Evolutionary conservation across 208 protist species (phyloP).

Genomic region (Leishmania aethiopica): DNA sequence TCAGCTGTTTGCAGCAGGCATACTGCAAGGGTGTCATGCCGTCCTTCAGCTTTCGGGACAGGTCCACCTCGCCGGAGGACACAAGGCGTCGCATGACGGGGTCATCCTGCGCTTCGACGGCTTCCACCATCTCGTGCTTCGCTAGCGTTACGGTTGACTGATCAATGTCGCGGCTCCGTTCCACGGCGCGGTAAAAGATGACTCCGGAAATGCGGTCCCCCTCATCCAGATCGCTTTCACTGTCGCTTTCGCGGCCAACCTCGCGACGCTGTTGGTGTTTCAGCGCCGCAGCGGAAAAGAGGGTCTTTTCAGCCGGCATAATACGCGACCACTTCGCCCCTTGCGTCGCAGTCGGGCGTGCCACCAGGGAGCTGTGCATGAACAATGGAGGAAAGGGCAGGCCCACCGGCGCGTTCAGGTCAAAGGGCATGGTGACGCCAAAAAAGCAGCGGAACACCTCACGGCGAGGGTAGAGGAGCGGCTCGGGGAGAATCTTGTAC

Average conservation of each 20-base stretch:
- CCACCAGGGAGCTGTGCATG: constrained; percentile 72
- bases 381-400: constrained; percentile 81
- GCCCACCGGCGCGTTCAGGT: constrained; percentile 57
- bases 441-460: constrained; percentile 88
- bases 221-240: constrained; percentile 86
- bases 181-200: constrained; percentile 80
- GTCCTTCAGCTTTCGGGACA: constrained; percentile 46
- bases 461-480: constrained; percentile 75
- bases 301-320: constrained; percentile 53
- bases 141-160: constrained; percentile 54
- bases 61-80: constrained; percentile 50
- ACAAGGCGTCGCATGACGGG: constrained; percentile 51
- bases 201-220: constrained; percentile 66
- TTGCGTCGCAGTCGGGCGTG: constrained; percentile 33
- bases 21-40: constrained; percentile 91
- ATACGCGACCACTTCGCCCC: constrained; percentile 67
- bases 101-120: constrained; percentile 57
- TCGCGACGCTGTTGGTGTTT: constrained; percentile 63
- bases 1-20: constrained; percentile 65
- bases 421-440: constrained; percentile 59
- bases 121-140: constrained; percentile 64
- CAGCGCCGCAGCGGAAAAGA: constrained; percentile 38
- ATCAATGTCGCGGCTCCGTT: constrained; percentile 67
- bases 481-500: constrained; percentile 77
- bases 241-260: constrained; percentile 80